Evolutionary conservation across 805 yeast genomes (phyloP), one percentile per base, ranked within the genome.

Genomic region (Soucietia sequanensis): DNA sequence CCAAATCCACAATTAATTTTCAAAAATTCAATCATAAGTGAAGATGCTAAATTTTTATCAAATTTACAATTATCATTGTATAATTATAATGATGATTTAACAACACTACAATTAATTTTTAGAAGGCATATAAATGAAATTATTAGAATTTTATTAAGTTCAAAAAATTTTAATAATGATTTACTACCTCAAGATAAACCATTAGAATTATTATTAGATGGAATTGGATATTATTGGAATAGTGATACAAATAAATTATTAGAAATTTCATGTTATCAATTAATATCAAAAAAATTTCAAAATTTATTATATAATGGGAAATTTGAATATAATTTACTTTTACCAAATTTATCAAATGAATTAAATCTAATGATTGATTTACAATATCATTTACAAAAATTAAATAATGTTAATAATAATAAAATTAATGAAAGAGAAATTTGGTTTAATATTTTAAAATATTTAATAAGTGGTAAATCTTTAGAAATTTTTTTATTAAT

Each of bases 91-190:
- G 75, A 70, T 43, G 75, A 70, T 41, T 52, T 67, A 38, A 63
- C 72, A 29, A 70, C 76, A 1, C 54, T 69, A 29, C 71, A 70
- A 47, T 50, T 65, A 22, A 60, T 68, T 18, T 54, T 67, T 49
- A 42, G 75, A 33, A 57, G 75, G 42, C 75, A 69, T 41, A 59
- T 70, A 23, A 68, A 68, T 41, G 73, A 68, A 37, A 56, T 69
- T 16, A 47, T 65, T 7, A 46, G 74, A 17, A 64, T 68, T 3
- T 43, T 68, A 14, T 44, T 65, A 21, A 57, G 65, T 16, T 59
- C 63, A 23, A 65, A 60, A 38, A 68, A 68, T 38, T 63, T 63
- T 42, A 54, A 52, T 25, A 50, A 30, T 33, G 42, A 27, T 25
- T 37, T 44, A 23, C 43, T 37, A 30, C 50, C 41, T 30, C 39